phyloP scores from a whole-genome alignment of 345 rosid genomes.

The Bruguiera gymnorhiza region DNA sequence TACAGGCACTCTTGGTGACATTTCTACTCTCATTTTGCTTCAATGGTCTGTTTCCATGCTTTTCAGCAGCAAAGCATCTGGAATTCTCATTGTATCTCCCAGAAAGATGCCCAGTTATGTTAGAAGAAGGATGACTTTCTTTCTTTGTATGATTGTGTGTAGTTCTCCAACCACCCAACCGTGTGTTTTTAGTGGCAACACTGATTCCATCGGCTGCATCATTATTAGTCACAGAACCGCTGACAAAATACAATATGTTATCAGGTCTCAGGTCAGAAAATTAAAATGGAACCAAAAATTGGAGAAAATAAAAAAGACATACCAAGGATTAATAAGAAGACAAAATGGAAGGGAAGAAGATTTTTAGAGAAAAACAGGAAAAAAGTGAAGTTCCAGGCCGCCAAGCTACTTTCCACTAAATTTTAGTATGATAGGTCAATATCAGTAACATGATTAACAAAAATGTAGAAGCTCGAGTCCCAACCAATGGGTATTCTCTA shows the following conservation, averaged over 20 bases:
- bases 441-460: too few relatives aligned
- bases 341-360: background rate
- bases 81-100: conserved; percentile 5
- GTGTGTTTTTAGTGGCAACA: conserved; percentile 25
- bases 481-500: too few relatives aligned
- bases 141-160: conserved; percentile 28
- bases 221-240: conserved; percentile 26
- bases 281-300: background rate
- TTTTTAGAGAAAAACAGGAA: background rate
- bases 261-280: background rate
- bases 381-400: too few relatives aligned
- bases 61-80: conserved; percentile 23
- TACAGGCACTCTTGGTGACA: conserved; percentile 17
- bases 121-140: background rate
- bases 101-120: conserved; percentile 8
- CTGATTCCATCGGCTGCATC: conserved; percentile 25
- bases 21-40: conserved; percentile 25
- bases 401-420: too few relatives aligned
- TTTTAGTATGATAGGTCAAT: too few relatives aligned
- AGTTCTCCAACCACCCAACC: conserved; percentile 61
- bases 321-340: background rate
- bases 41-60: conserved; percentile 20
- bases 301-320: too few relatives aligned
- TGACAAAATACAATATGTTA: conserved; percentile 16
- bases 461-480: too few relatives aligned